Conservation (phyloP, 306 rosid species). For the Vigna unguiculata region DNA sequence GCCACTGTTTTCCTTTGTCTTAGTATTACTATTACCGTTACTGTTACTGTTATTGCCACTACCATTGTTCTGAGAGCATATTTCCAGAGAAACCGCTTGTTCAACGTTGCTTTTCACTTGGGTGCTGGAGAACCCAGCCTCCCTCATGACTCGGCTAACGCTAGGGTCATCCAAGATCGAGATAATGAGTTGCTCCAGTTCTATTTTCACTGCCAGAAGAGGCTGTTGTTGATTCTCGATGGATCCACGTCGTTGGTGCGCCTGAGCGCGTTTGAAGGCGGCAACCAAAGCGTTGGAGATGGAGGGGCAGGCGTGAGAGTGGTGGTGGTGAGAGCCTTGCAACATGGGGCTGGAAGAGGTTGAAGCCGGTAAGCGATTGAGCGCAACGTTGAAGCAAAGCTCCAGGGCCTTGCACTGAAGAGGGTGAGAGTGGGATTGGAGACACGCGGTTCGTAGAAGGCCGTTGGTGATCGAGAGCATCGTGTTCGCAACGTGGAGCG, state of each 20-base stretch:
- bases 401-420: constrained; percentile 97
- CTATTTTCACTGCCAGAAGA: constrained; percentile 81
- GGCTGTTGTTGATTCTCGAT: constrained; percentile 95
- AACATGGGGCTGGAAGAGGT: constrained; percentile 75
- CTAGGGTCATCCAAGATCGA: constrained; percentile 97
- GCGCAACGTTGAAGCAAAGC: constrained; percentile 97
- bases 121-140: constrained; percentile 85
- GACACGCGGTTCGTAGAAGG: constrained; percentile 76
- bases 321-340: constrained; percentile 47
- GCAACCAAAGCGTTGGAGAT: constrained; percentile 98
- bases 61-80: constrained; percentile 58
- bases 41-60: not conserved
- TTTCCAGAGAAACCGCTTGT: constrained; percentile 78
- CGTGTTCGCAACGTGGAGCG: constrained; percentile 93
- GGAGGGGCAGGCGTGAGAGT: constrained; percentile 64
- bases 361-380: constrained; percentile 89
- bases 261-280: constrained; percentile 95
- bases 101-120: constrained; percentile 93
- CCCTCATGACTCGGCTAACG: constrained; percentile 94
- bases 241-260: constrained; percentile 95
- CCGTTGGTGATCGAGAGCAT: constrained; percentile 78
- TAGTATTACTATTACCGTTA: constrained; percentile 22
- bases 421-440: constrained; percentile 94
- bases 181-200: constrained; percentile 82
- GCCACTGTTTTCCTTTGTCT: constrained; percentile 54